phyloP scores from a whole-genome alignment of 257 asterid genomes.

The Coffea eugenioides region DNA sequence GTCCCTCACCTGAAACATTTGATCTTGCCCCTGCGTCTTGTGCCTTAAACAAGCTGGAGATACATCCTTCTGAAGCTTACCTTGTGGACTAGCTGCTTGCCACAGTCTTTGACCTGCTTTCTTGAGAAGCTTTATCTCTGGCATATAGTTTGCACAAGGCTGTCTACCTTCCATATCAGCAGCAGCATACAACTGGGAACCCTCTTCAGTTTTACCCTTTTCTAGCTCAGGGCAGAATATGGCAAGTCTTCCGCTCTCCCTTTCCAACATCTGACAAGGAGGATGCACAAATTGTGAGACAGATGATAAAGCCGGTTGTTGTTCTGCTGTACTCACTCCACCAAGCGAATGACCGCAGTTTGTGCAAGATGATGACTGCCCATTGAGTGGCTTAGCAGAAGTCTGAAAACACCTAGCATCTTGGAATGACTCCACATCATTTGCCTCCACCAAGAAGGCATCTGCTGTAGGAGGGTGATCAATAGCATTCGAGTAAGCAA shows the following conservation, averaged over 20 bases:
- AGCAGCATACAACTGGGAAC: slow-evolving; percentile 18
- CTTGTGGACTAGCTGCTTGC: slow-evolving; percentile 31
- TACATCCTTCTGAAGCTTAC: slow-evolving; percentile 29
- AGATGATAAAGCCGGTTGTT: slow-evolving; percentile 31
- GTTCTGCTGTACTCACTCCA: slow-evolving; percentile 26
- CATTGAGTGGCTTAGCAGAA: slow-evolving; percentile 22
- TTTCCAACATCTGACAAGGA: slow-evolving; percentile 39
- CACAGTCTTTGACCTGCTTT: slow-evolving; percentile 30
- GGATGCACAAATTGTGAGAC: slow-evolving; percentile 29
- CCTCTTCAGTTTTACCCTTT: slow-evolving; percentile 29
- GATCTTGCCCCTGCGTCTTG: slow-evolving; percentile 37
- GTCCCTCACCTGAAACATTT: slow-evolving; percentile 36
- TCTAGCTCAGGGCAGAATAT: slow-evolving; percentile 31
- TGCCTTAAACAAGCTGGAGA: slow-evolving; percentile 31
- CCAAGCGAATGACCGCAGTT: slow-evolving; percentile 53
- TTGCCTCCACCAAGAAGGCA: slow-evolving; percentile 27
- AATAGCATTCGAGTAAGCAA: slow-evolving; percentile 40
- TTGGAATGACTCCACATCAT: slow-evolving; percentile 24
- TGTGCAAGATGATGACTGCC: slow-evolving; percentile 46
- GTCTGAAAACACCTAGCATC: slow-evolving; percentile 21
- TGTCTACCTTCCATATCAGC: slow-evolving; percentile 19
- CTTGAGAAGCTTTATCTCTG: slow-evolving; percentile 30
- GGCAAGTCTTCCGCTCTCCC: slow-evolving; percentile 28
- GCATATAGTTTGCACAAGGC: slow-evolving; percentile 20
- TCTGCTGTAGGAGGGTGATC: slow-evolving; percentile 25